Evolutionary conservation across 352 stramenopile genomes (phyloP), one percentile per base, ranked within the genome.

Genomic region (Salisapilia sapeloensis): DNA sequence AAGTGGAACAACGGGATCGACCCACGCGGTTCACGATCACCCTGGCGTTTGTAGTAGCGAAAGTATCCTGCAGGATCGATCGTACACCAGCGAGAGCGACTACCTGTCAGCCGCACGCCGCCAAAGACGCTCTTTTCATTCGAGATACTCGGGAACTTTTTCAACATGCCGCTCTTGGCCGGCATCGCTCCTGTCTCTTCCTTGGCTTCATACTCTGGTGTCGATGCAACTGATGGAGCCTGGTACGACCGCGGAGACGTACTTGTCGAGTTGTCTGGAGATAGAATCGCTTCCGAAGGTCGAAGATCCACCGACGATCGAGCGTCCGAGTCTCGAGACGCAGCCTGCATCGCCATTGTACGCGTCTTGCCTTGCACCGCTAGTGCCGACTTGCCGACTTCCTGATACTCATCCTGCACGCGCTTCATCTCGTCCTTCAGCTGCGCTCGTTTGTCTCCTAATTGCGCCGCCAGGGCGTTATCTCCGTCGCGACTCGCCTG

Each of bases 1-100:
- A 61, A 54, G 38, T 75, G 39, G n/a, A 59, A 65, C 23, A 87
- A 47, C 14, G 63, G 59, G 34, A 87, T 76, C 11, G 51, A 47
- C 6, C 72, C 72, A 33, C 72, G 69, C 15, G 69, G 49, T 22
- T 84, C 67, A 5, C 63, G 64, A 43, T 87, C 72, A n/a, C 60
- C 54, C 46, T 83, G 67, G 13, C 61, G 60, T 50, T 84, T 87
- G 60, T 77, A 87, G 43, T 87, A 87, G 10, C 56, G 46, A 18
- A 87, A 48, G 29, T 58, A 59, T 17, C 72, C 72, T 10, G 59
- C 53, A 0, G 62, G 46, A 26, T 87, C 65, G 20, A 87, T 67
- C 26, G 56, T 56, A 39, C 61, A 87, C 56, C 64, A 87, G 14
- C 72, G 62, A 7, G 84, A 67, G 0, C 69, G 65, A 34, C 80